phyloP scores from a whole-genome alignment of 768 basidiomycete genomes.

The Rhizopogon roseolus region DNA sequence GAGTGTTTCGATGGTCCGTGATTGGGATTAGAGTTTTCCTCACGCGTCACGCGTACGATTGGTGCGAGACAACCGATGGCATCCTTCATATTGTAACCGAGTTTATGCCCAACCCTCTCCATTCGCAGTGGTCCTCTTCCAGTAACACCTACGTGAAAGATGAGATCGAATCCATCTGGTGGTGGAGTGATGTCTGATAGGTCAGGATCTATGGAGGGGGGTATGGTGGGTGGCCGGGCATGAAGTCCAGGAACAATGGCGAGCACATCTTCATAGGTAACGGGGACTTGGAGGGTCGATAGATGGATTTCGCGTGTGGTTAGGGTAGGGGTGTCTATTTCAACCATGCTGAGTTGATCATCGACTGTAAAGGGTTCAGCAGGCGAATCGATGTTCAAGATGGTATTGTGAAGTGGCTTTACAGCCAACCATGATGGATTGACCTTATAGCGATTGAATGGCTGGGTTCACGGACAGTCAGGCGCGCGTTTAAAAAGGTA shows the following conservation, averaged over 20 bases:
- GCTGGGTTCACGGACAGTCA: conserved; percentile 32
- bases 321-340: conserved; percentile 9
- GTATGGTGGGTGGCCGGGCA: conserved; percentile 48
- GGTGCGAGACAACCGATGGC: conserved; percentile 55
- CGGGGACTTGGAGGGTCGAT: conserved; percentile 52
- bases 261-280: conserved; percentile 54
- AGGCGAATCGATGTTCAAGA: conserved; percentile 38
- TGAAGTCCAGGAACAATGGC: conserved; percentile 54
- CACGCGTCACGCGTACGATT: conserved; percentile 23
- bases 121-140: conserved; percentile 58
- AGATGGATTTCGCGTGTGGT: conserved; percentile 48
- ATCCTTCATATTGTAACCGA: conserved; percentile 68
- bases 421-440: conserved; percentile 77
- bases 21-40: conserved; percentile 11
- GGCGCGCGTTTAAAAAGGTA: conserved; percentile 6
- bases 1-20: conserved; percentile 18
- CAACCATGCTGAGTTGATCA: conserved; percentile 9
- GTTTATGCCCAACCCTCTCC: conserved; percentile 63
- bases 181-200: conserved; percentile 37
- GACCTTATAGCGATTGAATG: conserved; percentile 47
- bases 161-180: conserved; percentile 56
- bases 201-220: conserved; percentile 33
- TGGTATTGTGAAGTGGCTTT: conserved; percentile 51
- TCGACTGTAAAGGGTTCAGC: conserved; percentile 18
- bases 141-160: conserved; percentile 68